Evolutionary conservation across 768 basidiomycete species (phyloP).

Genomic region (Psilocybe azurescens): DNA sequence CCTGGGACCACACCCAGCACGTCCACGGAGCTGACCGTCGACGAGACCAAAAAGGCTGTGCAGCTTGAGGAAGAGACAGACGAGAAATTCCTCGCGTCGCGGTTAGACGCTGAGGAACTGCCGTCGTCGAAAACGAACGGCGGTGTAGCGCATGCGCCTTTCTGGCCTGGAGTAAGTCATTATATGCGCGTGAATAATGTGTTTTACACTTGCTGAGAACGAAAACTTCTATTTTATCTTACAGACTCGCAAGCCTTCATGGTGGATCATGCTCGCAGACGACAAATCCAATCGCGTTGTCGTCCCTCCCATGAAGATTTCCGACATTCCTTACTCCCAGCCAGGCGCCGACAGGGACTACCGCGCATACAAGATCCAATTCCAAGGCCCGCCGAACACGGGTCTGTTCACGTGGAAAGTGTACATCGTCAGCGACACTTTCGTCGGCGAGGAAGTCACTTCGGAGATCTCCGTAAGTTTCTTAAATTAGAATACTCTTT

Average conservation of each 20-base stretch:
- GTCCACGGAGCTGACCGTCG: constrained; percentile 47
- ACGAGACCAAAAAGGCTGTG: constrained; percentile 52
- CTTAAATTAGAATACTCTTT: background rate
- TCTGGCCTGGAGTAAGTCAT: constrained; percentile 82
- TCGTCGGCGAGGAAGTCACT: constrained; percentile 79
- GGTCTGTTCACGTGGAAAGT: constrained; percentile 91
- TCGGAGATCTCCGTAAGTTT: constrained; percentile 73
- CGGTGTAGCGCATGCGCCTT: constrained; percentile 81
- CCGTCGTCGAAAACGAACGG: constrained; percentile 44
- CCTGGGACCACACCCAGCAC: constrained; percentile 42
- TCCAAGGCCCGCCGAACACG: constrained; percentile 88
- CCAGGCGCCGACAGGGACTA: constrained; percentile 59
- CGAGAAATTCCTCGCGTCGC: constrained; percentile 68
- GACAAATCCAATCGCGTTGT: constrained; percentile 85
- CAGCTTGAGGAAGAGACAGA: constrained; percentile 66
- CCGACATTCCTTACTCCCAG: constrained; percentile 74
- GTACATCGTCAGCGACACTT: constrained; percentile 86
- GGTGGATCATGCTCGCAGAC: constrained; percentile 93
- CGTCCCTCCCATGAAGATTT: constrained; percentile 84
- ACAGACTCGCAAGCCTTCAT: constrained; percentile 86
- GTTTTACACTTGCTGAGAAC: background rate
- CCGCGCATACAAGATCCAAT: constrained; percentile 88
- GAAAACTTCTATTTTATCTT: constrained; percentile 1
- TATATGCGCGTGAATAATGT: background rate
- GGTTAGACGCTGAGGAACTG: constrained; percentile 68